Evolutionary conservation across 108 stramenopile species (phyloP).

Genomic region (Skeletonema marinoi): DNA sequence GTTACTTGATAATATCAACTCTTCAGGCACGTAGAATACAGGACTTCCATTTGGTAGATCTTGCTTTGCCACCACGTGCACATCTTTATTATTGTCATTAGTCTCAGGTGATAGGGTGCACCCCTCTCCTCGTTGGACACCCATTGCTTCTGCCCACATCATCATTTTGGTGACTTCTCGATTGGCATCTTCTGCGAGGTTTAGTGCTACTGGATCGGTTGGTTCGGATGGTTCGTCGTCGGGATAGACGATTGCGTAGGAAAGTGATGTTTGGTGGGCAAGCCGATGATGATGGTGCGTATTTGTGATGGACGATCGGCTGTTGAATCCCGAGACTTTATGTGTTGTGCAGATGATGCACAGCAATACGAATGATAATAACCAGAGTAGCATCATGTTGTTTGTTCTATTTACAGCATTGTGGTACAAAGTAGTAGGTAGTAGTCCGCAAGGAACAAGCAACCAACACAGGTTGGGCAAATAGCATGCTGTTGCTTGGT

Average conservation of each 20-base stretch:
- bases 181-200: constrained; percentile 6
- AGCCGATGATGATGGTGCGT: background rate
- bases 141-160: constrained; percentile 4
- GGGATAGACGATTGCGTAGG: background rate
- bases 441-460: too few species aligned
- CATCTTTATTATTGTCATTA: constrained; percentile 22
- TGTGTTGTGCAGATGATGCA: background rate
- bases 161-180: constrained; percentile 3
- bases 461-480: too few species aligned
- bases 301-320: background rate
- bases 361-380: background rate
- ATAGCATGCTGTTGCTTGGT: too few species aligned
- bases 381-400: background rate
- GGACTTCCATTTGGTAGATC: constrained; percentile 47
- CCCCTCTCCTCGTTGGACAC: constrained; percentile 9
- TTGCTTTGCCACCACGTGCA: constrained; percentile 29
- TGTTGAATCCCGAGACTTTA: background rate
- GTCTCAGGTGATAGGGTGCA: constrained; percentile 6
- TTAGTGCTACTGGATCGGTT: background rate
- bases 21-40: constrained; percentile 45
- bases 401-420: background rate
- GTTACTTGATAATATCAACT: constrained; percentile 44
- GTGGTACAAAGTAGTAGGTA: background rate
- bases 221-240: background rate
- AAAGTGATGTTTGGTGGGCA: background rate